Evolutionary conservation across 2,329 filamentous ascomycete species (phyloP).

Genomic region (Catunica adiposa): DNA sequence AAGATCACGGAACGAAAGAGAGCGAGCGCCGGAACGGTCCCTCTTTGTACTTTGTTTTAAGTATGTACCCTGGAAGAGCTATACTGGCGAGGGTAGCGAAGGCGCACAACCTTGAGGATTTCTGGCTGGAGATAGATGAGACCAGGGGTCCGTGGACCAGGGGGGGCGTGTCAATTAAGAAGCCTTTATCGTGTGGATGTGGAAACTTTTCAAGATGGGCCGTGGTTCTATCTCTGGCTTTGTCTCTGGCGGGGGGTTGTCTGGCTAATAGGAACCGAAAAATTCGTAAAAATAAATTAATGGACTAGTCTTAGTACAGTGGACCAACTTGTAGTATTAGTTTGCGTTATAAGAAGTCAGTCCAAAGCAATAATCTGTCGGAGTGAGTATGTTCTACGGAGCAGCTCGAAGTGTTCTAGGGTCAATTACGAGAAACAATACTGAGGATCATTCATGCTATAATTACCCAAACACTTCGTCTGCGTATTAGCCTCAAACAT

Average conservation of each 20-base stretch:
- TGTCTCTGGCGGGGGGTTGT: too few relatives aligned
- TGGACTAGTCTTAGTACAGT: too few relatives aligned
- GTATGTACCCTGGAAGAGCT: background rate
- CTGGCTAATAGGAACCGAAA: too few relatives aligned
- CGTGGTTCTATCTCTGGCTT: background rate
- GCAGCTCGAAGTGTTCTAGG: too few relatives aligned
- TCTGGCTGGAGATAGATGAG: background rate
- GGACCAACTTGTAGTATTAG: too few relatives aligned
- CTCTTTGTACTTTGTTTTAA: conserved; percentile 1
- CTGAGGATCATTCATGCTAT: background rate
- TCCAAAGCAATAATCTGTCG: too few relatives aligned
- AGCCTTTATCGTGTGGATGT: background rate
- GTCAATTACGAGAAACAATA: background rate
- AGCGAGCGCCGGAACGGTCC: background rate
- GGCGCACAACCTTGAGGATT: background rate
- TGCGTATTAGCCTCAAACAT: background rate
- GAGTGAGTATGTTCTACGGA: too few relatives aligned
- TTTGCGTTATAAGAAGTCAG: too few relatives aligned
- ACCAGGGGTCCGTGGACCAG: too few relatives aligned
- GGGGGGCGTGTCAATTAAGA: background rate
- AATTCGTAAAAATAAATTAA: too few relatives aligned
- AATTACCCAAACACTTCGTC: background rate
- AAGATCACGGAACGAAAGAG: background rate
- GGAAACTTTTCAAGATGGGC: background rate
- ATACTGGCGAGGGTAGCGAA: background rate